Base-by-base conservation (phyloP, 148 eudicot species). In the Camellia japonica region DNA sequence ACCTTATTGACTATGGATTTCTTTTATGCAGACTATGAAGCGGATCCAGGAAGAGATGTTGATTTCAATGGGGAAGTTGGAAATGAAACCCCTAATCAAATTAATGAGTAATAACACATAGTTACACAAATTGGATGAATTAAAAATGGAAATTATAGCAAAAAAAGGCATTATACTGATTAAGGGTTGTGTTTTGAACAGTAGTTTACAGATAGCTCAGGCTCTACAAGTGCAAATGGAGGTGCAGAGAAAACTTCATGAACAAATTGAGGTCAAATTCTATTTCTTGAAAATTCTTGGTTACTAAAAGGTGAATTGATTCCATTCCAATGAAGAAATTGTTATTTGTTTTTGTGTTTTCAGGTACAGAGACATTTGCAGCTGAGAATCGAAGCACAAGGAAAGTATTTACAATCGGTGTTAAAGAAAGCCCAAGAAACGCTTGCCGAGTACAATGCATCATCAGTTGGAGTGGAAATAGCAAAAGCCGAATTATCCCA, bases 351-450 rank as follows among this genome's bases (percentile, higher is more conserved):
- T 15, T n/a, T 2, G n/a, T 2, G 54, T 8, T 18, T 66, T 7
- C 84, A 95, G 99, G 99, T 96, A 74, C 99, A 94, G 82, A 94
- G 88, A 49, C 99, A 92, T 86, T 86, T 96, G 83, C 99, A 96
- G 84, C 84, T 96, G 63, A 75, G 99, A 70, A 96, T 96, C 61
- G 99, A 96, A 82, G 98, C 99, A 9, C 99, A 96, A 87, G 99
- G 98, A 14, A 92, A 91, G 82, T 96, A 96, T 78, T 67, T 96
- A 75, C 97, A 94, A 42, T 92, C 92, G 19, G 99, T 94, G 55
- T 77, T 96, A 42, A 87, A 83, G 79, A 96, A 91, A 86, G 99
- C 99, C 59, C 92, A 96, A 71, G 97, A 96, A 81, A 90, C 94
- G 66, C 94, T 96, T 58, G 80, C 90, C 16, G 84, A 82, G 73